A percentile compares a stretch with the other conserved stretches of the same genome.
Conservation (phyloP, 495 filamentous ascomycete species). For the Usnea hakonensis region DNA sequence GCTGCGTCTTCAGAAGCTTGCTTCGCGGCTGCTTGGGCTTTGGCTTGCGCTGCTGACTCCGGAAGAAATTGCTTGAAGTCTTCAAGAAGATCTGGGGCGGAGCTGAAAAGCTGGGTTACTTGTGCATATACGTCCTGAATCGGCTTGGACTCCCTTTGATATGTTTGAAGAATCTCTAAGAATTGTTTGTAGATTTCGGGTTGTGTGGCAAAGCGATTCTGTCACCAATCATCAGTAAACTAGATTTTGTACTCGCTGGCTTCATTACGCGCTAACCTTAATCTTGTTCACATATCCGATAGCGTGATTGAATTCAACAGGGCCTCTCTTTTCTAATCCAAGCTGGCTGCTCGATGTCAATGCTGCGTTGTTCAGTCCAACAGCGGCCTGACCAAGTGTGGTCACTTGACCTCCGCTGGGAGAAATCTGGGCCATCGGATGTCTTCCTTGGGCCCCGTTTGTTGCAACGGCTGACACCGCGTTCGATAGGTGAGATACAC, state of each 20-base stretch:
- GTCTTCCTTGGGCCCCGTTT: conserved; percentile 37
- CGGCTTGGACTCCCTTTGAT: conserved; percentile 95
- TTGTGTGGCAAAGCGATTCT: conserved; percentile 92
- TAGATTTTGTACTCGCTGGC: not conserved
- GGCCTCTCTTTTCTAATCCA: conserved; percentile 75
- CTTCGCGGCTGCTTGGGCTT: conserved; percentile 56
- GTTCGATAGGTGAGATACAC: conserved; percentile 72
- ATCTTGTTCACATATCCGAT: conserved; percentile 99
- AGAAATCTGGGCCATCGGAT: conserved; percentile 37
- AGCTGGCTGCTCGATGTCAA: conserved; percentile 47
- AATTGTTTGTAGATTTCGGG: conserved; percentile 99
- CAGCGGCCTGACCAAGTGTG: conserved; percentile 14
- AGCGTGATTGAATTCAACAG: conserved; percentile 98
- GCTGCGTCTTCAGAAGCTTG: conserved; percentile 61
- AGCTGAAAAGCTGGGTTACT: conserved; percentile 87
- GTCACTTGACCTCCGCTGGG: conserved; percentile 30
- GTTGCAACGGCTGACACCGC: conserved; percentile 56
- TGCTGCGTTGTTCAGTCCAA: conserved; percentile 30
- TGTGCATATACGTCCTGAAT: conserved; percentile 98
- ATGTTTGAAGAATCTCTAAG: conserved; percentile 95
- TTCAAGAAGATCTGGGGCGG: conserved; percentile 91
- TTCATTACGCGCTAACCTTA: conserved; percentile 57
- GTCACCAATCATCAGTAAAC: conserved; percentile 6
- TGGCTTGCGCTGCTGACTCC: conserved; percentile 87
- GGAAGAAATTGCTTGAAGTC: conserved; percentile 99